Evolutionary conservation across 2,329 filamentous ascomycete genomes (phyloP).

Genomic region (Hypoxylon sp.): DNA sequence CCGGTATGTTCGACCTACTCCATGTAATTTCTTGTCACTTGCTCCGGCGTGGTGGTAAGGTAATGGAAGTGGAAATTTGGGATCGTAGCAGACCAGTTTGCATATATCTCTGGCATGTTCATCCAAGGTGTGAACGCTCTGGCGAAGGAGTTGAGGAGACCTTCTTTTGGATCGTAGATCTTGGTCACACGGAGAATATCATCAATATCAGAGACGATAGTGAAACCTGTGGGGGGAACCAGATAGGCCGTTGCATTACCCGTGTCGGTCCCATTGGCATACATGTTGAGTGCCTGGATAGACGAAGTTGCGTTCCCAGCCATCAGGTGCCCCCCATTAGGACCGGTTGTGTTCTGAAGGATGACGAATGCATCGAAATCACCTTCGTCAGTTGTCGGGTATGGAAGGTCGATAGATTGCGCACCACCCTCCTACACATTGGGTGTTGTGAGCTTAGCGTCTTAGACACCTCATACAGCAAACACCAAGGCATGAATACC

Average conservation of each 20-base stretch:
- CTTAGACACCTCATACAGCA: background rate
- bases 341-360: conserved; percentile 71
- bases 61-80: conserved; percentile 84
- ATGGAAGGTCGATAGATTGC: conserved; percentile 75
- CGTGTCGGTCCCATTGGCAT: conserved; percentile 73
- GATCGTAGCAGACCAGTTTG: conserved; percentile 78
- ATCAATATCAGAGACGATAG: conserved; percentile 83
- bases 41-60: conserved; percentile 84
- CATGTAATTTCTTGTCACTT: conserved; percentile 84
- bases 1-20: conserved; percentile 57
- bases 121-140: conserved; percentile 79
- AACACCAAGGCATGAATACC: background rate
- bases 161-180: conserved; percentile 82
- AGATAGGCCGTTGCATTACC: conserved; percentile 85
- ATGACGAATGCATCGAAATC: conserved; percentile 81
- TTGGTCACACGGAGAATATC: conserved; percentile 86
- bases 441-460: conserved; percentile 23
- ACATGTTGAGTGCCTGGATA: conserved; percentile 78
- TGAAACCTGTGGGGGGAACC: conserved; percentile 78
- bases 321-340: conserved; percentile 64
- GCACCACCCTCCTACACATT: conserved; percentile 65
- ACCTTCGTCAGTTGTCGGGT: conserved; percentile 75
- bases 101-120: conserved; percentile 85
- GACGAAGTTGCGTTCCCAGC: conserved; percentile 75
- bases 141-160: conserved; percentile 83